Conservation (phyloP, 371 early-diverging fungal genomes). For the Actinomortierella wolfii region DNA sequence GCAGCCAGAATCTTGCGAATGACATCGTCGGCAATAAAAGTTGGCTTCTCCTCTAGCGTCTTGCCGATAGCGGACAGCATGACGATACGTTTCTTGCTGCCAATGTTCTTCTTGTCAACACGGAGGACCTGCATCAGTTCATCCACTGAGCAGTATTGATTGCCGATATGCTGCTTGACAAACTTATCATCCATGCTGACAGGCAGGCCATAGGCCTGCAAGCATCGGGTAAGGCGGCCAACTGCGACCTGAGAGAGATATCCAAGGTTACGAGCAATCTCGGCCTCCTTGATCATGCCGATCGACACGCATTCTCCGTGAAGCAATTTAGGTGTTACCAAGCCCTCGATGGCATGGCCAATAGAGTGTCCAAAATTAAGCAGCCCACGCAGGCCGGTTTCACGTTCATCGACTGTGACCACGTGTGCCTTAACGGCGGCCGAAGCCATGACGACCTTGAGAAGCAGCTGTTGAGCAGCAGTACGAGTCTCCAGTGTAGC, state of each 20-base stretch:
- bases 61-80: conserved; percentile 84
- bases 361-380: conserved; percentile 98
- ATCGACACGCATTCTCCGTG: conserved; percentile 97
- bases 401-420: conserved; percentile 95
- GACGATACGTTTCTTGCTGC: conserved; percentile 92
- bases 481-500: conserved; percentile 68
- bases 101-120: conserved; percentile 96
- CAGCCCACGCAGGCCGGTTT: conserved; percentile 92
- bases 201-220: conserved; percentile 89
- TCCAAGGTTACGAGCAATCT: conserved; percentile 89
- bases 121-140: conserved; percentile 89
- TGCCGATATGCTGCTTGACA: conserved; percentile 68
- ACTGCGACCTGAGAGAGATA: conserved; percentile 86
- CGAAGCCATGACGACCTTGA: conserved; percentile 87
- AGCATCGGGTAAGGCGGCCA: conserved; percentile 87
- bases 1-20: conserved; percentile 84
- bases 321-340: conserved; percentile 86
- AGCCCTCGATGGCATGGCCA: conserved; percentile 96
- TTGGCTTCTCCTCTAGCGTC: conserved; percentile 83
- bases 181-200: conserved; percentile 81
- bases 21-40: conserved; percentile 79
- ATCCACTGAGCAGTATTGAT: conserved; percentile 72
- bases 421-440: conserved; percentile 93
- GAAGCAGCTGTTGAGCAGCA: conserved; percentile 65
- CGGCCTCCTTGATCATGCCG: conserved; percentile 95